Evolutionary conservation across 1,139 yeast species (phyloP).

Genomic region (Blastobotrys buckinghamii): DNA sequence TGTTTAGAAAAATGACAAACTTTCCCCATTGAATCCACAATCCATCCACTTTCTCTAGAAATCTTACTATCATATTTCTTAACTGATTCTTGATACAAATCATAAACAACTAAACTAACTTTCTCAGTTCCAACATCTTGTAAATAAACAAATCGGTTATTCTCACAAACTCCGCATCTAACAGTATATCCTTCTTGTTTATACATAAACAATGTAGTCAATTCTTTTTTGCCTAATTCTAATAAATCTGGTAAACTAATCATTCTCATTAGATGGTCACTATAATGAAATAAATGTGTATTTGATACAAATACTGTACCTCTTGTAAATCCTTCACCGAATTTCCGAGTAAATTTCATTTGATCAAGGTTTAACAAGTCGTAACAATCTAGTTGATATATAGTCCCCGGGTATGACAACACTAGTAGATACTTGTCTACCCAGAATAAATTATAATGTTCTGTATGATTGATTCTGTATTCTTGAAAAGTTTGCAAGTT

Average conservation of each 20-base stretch:
- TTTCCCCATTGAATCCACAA: neutral
- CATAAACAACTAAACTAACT: neutral
- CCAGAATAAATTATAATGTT: slow-evolving; percentile 1
- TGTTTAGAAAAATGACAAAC: neutral
- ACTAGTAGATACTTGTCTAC: neutral
- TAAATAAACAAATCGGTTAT: neutral
- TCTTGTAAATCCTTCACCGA: neutral
- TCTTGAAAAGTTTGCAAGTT: neutral
- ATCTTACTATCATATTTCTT: neutral
- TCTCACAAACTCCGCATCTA: neutral
- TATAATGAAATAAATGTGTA: neutral
- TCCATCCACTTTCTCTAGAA: neutral
- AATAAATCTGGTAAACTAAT: neutral
- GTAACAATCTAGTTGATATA: slow-evolving; percentile 2
- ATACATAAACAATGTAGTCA: neutral
- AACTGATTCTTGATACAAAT: neutral
- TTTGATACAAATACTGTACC: neutral
- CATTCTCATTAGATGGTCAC: neutral
- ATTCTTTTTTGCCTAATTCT: neutral
- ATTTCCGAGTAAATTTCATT: neutral
- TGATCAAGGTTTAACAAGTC: neutral
- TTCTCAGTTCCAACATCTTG: neutral
- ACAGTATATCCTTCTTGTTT: neutral
- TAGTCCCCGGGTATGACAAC: neutral
- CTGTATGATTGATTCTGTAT: neutral